phyloP scores from a whole-genome alignment of 2,329 filamentous ascomycete genomes.

The Xenosphaeropsis pyriputrescens region DNA sequence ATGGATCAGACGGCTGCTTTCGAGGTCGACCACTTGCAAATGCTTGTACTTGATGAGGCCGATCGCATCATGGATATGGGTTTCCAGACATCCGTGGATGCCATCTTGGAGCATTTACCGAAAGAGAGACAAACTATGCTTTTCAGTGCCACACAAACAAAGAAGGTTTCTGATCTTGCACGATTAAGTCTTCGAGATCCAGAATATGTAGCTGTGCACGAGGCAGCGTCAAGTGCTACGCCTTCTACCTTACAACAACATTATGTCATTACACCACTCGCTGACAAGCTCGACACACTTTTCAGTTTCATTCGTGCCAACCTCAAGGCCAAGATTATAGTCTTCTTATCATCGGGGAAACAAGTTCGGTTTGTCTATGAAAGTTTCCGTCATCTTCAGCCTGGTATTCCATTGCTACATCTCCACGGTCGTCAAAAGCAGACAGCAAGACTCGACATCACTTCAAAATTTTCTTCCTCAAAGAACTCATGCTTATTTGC shows the following conservation, averaged over 20 bases:
- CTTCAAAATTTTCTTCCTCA: constrained; percentile 63
- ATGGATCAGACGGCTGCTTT: constrained; percentile 86
- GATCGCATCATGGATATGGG: constrained; percentile 98
- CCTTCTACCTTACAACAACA: constrained; percentile 78
- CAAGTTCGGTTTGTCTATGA: constrained; percentile 96
- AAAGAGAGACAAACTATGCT: constrained; percentile 77
- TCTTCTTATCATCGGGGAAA: constrained; percentile 90
- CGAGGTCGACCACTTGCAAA: constrained; percentile 79
- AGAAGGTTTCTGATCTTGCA: constrained; percentile 82
- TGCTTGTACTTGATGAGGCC: constrained; percentile 88
- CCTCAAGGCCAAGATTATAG: constrained; percentile 85
- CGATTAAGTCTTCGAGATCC: constrained; percentile 78
- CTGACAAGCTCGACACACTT: constrained; percentile 81
- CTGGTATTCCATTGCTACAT: constrained; percentile 84
- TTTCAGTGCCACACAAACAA: constrained; percentile 94
- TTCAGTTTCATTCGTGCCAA: constrained; percentile 88
- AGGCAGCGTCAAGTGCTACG: constrained; percentile 65
- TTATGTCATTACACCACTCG: constrained; percentile 72
- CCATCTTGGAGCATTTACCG: constrained; percentile 82
- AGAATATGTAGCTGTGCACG: constrained; percentile 90
- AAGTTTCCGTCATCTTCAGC: constrained; percentile 80
- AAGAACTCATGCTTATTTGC: constrained; percentile 84
- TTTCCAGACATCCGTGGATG: constrained; percentile 81
- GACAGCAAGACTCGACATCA: constrained; percentile 74
- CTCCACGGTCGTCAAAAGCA: constrained; percentile 92